A percentile compares a stretch with the other conserved stretches of the same genome.
These are phyloP conservation scores for Oxytropis ochrocephala DNA, from an alignment of 306 rosid species.

Conservation along the genomic window DNA sequence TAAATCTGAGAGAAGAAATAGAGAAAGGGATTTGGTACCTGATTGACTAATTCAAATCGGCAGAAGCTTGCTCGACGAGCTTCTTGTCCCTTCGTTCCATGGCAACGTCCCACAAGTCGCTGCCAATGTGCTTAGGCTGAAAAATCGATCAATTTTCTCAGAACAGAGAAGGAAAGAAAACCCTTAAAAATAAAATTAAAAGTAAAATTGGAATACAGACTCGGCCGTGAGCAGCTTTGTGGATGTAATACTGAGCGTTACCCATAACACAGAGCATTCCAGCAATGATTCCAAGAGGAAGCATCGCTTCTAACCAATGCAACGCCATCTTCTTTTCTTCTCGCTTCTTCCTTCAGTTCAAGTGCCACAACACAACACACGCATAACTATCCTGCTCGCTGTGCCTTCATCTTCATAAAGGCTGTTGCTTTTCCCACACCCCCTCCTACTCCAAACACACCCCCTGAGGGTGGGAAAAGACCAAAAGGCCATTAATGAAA, in stretches of 20 bases:
- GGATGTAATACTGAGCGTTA: conserved; percentile 80
- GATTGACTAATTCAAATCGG: conserved; percentile 29
- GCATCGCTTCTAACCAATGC: conserved; percentile 67
- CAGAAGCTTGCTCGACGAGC: conserved; percentile 48
- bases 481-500: too few species aligned
- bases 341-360: too few species aligned
- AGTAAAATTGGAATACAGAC: conserved; percentile 24
- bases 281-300: conserved; percentile 85
- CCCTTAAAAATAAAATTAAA: not conserved
- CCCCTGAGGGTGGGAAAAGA: too few species aligned
- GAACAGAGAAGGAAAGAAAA: not conserved
- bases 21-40: not conserved
- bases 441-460: too few species aligned
- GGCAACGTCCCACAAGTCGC: conserved; percentile 94
- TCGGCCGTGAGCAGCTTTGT: conserved; percentile 84
- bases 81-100: conserved; percentile 97
- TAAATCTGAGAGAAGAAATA: not conserved
- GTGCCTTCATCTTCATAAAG: too few species aligned
- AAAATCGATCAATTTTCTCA: not conserved
- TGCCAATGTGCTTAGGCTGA: conserved; percentile 92
- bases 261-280: conserved; percentile 93
- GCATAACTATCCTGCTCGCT: too few species aligned
- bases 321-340: conserved; percentile 32
- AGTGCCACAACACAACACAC: too few species aligned
- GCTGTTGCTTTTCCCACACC: too few species aligned